Base-by-base conservation (phyloP, 2,329 filamentous ascomycete genomes). In the Juglanconis oblonga region DNA sequence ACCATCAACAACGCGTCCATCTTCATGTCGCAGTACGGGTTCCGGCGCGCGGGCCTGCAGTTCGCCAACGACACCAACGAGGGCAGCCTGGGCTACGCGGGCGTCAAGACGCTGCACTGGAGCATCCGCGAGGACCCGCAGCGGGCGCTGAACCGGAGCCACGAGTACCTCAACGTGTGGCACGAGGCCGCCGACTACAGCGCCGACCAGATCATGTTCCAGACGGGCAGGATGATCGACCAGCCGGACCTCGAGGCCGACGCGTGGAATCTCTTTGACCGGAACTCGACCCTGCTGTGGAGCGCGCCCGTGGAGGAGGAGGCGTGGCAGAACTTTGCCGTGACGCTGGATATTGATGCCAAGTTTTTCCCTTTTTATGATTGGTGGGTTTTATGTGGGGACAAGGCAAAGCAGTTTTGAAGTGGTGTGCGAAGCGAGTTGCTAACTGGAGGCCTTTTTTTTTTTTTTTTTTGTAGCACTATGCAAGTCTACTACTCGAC, bases 271-370 rank as follows among this genome's bases (percentile, higher is more conserved):
- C 65, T 78, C 44, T 67, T 77, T 17, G 70, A 76, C 67, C 71
- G 76, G 1, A 63, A 72, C 57, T 75, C 73, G 68, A 68, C 67
- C 50, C 66, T 74, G 67, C 67, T 78, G 44, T 78, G 74, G 73
- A 73, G 71, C 32, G 75, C 73, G 11, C 69, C 73, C 5, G 70
- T 84, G 49, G 76, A 79, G 45, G 66, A 70, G 33, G 73, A 70
- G 38, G 74, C 75, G 17, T 87, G 83, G 83, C 83, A 87, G 69
- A 87, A 87, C 71, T 87, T 86, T 74, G 84, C 81, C 24, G 66
- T 85, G 42, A 81, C 77, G 9, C 70, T 86, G 17, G 79, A 87
- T 67, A 86, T 82, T 64, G 69, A 69, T 45, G 75, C 79, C 65
- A 85, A 85, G 81, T 17, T 2, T 54, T 17, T 17, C 38, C 9